Evolutionary conservation across 1,139 yeast genomes (phyloP).

Genomic region (Lodderomyces jiufengensis): DNA sequence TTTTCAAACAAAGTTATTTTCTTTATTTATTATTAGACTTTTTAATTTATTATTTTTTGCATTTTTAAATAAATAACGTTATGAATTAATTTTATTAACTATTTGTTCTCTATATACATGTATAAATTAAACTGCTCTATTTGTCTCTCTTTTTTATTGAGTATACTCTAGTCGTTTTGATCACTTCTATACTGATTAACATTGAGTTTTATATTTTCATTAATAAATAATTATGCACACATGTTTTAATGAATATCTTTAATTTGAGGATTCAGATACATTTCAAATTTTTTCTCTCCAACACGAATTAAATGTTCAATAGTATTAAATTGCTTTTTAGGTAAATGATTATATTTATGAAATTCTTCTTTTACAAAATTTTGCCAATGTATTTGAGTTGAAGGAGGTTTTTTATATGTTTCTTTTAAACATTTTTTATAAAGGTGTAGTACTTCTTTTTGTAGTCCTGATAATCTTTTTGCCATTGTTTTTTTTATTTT

Average conservation of each 20-base stretch:
- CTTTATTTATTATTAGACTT: not conserved
- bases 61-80: not conserved
- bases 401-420: conserved; percentile 53
- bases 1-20: not conserved
- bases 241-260: conserved; percentile 51
- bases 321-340: conserved; percentile 79
- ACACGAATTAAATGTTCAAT: conserved; percentile 80
- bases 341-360: conserved; percentile 50
- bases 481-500: conserved; percentile 5
- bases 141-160: not conserved
- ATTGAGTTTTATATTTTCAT: too few relatives aligned
- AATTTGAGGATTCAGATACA: conserved; percentile 65
- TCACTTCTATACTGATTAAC: too few relatives aligned
- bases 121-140: not conserved
- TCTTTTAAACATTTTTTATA: conserved; percentile 58
- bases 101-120: conserved; percentile 1
- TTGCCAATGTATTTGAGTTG: conserved; percentile 44
- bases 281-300: conserved; percentile 70
- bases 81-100: not conserved
- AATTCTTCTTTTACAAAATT: conserved; percentile 56
- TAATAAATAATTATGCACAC: too few relatives aligned
- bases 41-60: not conserved
- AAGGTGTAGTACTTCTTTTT: conserved; percentile 59
- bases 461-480: conserved; percentile 52
- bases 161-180: too few relatives aligned